Evolutionary conservation across 345 rosid species (phyloP).

Genomic region (Capsella bursapastoris): DNA sequence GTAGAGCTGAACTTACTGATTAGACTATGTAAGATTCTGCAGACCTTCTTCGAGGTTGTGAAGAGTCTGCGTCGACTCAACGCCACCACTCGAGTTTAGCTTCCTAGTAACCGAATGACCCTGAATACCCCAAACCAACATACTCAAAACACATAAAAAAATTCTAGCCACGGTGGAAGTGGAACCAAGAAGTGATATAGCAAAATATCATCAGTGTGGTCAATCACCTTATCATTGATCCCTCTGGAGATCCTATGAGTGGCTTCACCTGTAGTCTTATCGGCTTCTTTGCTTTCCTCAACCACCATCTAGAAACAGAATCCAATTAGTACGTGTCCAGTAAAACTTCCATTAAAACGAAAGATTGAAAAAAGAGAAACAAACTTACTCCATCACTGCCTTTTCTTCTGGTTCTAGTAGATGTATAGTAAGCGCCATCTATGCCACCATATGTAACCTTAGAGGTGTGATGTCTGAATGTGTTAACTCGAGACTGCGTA

Average conservation of each 20-base stretch:
- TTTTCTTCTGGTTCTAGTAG: conserved; percentile 60
- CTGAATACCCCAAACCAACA: conserved; percentile 44
- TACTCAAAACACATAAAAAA: background rate
- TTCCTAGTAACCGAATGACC: conserved; percentile 82
- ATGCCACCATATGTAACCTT: conserved; percentile 84
- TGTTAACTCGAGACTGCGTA: conserved; percentile 44
- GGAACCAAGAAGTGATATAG: background rate
- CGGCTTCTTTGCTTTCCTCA: conserved; percentile 90
- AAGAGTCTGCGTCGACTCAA: conserved; percentile 70
- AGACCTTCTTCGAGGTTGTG: conserved; percentile 77
- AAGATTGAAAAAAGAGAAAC: background rate
- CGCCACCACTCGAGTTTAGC: conserved; percentile 75
- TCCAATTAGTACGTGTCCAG: background rate
- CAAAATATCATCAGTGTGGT: background rate
- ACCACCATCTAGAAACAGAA: conserved; percentile 55
- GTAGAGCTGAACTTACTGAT: conserved; percentile 5
- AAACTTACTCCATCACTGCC: conserved; percentile 75
- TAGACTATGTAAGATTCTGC: background rate
- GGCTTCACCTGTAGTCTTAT: conserved; percentile 75
- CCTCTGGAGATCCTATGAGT: conserved; percentile 82
- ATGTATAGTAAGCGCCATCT: conserved; percentile 79
- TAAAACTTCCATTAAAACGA: background rate
- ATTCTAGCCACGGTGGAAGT: background rate
- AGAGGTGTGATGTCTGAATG: conserved; percentile 50
- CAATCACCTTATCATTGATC: conserved; percentile 73